A percentile compares a stretch with the other conserved stretches of the same genome.
Conservation (phyloP, 2,329 filamentous ascomycete genomes). For the Colletotrichum melonis region DNA sequence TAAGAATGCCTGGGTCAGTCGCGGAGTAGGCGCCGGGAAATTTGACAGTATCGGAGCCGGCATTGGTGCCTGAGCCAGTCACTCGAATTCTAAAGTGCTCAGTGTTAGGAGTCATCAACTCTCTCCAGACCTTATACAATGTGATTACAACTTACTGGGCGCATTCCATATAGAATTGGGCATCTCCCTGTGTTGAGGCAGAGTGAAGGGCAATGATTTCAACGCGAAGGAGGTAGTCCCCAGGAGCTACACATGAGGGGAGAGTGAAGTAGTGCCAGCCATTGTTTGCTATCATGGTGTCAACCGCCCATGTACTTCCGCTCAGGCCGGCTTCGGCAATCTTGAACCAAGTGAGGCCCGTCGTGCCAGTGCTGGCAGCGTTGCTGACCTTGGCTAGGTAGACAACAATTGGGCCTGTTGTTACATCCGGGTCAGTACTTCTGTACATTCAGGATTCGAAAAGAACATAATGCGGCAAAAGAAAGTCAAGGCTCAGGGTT, state of each 20-base stretch:
- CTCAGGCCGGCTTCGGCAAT: constrained; percentile 55
- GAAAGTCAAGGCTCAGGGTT: neutral
- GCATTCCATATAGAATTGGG: constrained; percentile 42
- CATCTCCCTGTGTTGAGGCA: constrained; percentile 41
- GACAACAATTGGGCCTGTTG: constrained; percentile 57
- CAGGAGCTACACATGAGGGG: constrained; percentile 51
- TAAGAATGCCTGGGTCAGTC: constrained; percentile 39
- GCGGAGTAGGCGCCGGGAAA: constrained; percentile 42
- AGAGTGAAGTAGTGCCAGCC: constrained; percentile 51
- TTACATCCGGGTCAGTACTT: neutral
- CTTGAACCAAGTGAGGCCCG: constrained; percentile 62
- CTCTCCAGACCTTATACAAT: too few relatives aligned
- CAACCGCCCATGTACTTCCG: constrained; percentile 44
- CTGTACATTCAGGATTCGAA: neutral
- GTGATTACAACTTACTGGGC: constrained; percentile 34
- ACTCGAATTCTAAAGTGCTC: constrained; percentile 35
- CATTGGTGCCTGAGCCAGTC: constrained; percentile 38
- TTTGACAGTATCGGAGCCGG: constrained; percentile 39
- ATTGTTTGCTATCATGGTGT: constrained; percentile 37
- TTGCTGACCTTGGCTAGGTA: constrained; percentile 62
- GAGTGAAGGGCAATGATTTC: constrained; percentile 55
- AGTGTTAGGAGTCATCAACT: neutral
- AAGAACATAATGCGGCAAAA: fast-evolving
- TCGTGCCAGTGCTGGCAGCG: constrained; percentile 52
- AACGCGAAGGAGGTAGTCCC: constrained; percentile 55